phyloP scores from a whole-genome alignment of 2,329 filamentous ascomycete genomes.

The Colletotrichum sp. region DNA sequence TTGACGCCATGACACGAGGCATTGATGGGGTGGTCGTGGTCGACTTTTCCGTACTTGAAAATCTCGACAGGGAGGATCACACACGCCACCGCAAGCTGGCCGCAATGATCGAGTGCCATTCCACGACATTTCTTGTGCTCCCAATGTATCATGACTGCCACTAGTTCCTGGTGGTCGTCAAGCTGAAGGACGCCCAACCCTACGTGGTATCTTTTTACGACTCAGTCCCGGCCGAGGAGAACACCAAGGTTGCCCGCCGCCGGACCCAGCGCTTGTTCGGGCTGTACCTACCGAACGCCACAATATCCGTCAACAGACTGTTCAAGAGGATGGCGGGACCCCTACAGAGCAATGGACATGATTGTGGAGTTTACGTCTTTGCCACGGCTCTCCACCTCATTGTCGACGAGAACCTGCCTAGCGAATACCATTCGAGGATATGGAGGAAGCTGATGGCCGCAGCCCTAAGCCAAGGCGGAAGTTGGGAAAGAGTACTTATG shows the following conservation, averaged over 20 bases:
- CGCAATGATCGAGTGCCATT: not conserved
- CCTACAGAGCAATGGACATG: not conserved
- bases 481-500: accelerated
- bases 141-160: not conserved
- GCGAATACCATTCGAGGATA: not conserved
- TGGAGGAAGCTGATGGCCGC: not conserved
- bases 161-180: not conserved
- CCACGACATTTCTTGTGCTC: not conserved
- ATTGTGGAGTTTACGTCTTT: not conserved
- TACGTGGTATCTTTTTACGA: not conserved
- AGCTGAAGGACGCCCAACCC: not conserved
- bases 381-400: not conserved
- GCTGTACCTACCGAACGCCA: not conserved
- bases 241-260: not conserved
- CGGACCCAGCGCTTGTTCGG: not conserved
- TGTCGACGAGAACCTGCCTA: not conserved
- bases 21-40: not conserved
- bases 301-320: accelerated
- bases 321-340: not conserved
- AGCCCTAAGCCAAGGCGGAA: not conserved
- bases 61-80: not conserved
- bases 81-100: not conserved
- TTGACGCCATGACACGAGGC: not conserved
- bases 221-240: accelerated
- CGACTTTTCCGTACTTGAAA: not conserved